Evolutionary conservation across 805 yeast genomes (phyloP), one percentile per base, ranked within the genome.

Genomic region (Candida rishiriensis): DNA sequence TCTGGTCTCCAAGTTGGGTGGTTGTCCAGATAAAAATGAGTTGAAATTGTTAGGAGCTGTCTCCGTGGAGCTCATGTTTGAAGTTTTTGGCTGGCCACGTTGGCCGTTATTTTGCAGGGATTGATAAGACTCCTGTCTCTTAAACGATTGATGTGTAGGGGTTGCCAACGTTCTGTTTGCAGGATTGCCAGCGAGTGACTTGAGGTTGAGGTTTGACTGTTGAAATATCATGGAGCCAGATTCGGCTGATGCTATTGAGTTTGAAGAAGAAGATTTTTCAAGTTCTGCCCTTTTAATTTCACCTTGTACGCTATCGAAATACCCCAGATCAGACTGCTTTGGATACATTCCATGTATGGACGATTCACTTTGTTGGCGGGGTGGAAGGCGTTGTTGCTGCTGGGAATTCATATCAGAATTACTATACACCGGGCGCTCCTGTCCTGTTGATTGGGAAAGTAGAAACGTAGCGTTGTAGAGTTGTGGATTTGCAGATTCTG

Each of bases 371-470:
- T 33, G 26, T 21, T 21, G 26, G 26, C 17, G 12, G 4, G 34
- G 6, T 17, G 39, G 10, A 16, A 12, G 40, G 13, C 13, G 13
- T 8, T 10, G 8, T 16, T 37, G 39, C 9, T 15, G 34, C 16
- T 38, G 26, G 29, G 26, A 21, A 21, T 7, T 21, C 26, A 21
- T 21, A 21, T 21, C 26, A 21, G 26, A 7, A 36, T 40, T 29
- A 13, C 41, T 41, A 34, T 40, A 45, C 2, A 56, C 41, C 3
- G 65, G 66, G 41, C 71, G 57, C 32, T 74, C 79, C 34, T 71
- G 66, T 0, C 81, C 81, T 0, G 78, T 75, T 0, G 81, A 75
- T 50, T 76, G 81, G 3, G 81, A 75, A 4, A 76, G 60, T 12
- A 60, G 45, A 16, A 57, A 49, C 2, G 43, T 29, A 10, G 48